Evolutionary conservation across 805 yeast species (phyloP).

Genomic region (Barnettozyma sp.): DNA sequence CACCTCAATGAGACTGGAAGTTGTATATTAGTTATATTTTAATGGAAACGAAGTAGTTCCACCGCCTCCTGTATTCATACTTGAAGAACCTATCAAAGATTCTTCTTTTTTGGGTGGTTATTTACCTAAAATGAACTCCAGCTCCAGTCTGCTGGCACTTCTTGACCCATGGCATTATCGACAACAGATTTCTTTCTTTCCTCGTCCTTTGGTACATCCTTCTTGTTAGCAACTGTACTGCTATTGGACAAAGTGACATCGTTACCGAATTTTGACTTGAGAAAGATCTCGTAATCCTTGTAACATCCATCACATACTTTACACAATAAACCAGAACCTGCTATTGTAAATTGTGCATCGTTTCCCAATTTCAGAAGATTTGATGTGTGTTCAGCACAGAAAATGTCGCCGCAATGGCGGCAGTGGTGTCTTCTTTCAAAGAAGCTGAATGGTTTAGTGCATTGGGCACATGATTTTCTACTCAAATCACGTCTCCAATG

Average conservation of each 20-base stretch:
- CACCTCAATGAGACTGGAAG: not conserved
- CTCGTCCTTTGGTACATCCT: constrained; percentile 7
- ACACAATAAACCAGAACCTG: constrained; percentile 57
- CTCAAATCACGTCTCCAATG: constrained; percentile 75
- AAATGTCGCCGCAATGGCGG: constrained; percentile 77
- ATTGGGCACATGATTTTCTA: constrained; percentile 57
- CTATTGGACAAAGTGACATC: constrained; percentile 2
- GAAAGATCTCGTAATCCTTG: constrained; percentile 48
- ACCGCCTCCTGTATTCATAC: not conserved
- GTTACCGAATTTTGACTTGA: constrained; percentile 24
- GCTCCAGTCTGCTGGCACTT: constrained; percentile 67
- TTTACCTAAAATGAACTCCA: constrained; percentile 58
- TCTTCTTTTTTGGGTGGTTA: constrained; percentile 6
- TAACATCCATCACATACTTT: constrained; percentile 69
- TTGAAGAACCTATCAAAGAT: constrained; percentile 1
- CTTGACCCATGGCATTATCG: constrained; percentile 26
- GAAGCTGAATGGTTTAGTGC: constrained; percentile 64
- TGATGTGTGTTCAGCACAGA: constrained; percentile 61
- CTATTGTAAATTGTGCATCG: constrained; percentile 58
- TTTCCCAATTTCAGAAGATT: constrained; percentile 49
- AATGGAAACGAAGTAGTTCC: too few species aligned
- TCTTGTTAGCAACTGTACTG: not conserved
- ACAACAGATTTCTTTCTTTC: constrained; percentile 27
- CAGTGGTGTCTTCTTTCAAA: constrained; percentile 81
- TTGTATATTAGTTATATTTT: not conserved